Conservation (phyloP, 1,284 basidiomycete genomes). For the Pterulicium gracile region DNA sequence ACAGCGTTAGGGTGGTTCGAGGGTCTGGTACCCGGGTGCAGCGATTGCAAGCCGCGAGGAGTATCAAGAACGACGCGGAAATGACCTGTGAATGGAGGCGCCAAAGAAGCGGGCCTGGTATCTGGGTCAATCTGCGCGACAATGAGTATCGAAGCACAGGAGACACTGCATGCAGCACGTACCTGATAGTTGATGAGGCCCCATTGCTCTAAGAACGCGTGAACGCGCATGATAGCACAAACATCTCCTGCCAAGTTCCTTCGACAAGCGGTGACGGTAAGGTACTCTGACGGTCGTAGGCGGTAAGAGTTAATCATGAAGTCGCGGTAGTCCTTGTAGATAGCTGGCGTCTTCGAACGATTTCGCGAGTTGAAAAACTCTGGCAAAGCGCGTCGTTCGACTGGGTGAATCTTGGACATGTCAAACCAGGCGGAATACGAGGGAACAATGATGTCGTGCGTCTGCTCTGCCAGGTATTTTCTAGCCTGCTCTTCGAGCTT, state of each 20-base stretch:
- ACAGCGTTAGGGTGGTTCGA: constrained; percentile 30
- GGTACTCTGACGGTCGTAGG: constrained; percentile 88
- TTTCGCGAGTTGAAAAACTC: constrained; percentile 98
- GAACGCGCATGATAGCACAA: constrained; percentile 97
- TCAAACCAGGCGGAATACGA: constrained; percentile 99
- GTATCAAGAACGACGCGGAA: constrained; percentile 97
- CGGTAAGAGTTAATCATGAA: constrained; percentile 99
- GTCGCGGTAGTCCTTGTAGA: constrained; percentile 99
- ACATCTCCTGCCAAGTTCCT: constrained; percentile 97
- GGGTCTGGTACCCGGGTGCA: constrained; percentile 83
- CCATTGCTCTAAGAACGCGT: constrained; percentile 99
- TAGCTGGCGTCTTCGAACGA: constrained; percentile 89
- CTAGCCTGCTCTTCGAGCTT: constrained; percentile 80
- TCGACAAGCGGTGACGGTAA: constrained; percentile 95
- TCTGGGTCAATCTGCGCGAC: constrained; percentile 86
- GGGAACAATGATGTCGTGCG: constrained; percentile 94
- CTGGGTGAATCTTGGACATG: constrained; percentile 86
- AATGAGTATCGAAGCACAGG: constrained; percentile 13
- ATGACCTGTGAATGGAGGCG: constrained; percentile 97
- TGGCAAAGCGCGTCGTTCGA: constrained; percentile 88
- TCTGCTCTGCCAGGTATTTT: constrained; percentile 94
- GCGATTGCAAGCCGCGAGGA: constrained; percentile 88
- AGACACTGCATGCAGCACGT: constrained; percentile 14
- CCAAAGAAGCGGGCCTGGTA: constrained; percentile 86
- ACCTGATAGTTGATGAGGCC: constrained; percentile 99